phyloP scores from a whole-genome alignment of 108 stramenopile genomes.

The Discostella pseudostelligera region DNA sequence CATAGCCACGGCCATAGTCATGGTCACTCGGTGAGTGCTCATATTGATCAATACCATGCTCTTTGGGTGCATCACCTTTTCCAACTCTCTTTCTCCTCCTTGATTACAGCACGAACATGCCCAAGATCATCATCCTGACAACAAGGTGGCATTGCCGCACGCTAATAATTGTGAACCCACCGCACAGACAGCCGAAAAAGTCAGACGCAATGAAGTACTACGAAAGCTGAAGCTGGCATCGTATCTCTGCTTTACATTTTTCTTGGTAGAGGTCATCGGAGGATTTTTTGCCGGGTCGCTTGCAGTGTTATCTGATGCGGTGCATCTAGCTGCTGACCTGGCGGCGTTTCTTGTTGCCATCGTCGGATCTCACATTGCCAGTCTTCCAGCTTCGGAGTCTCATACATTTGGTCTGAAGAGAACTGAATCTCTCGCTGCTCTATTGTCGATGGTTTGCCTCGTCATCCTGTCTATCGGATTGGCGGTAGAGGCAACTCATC shows the following conservation, averaged over 20 bases:
- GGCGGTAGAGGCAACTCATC: slow-evolving; percentile 72
- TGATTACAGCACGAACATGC: slow-evolving; percentile 22
- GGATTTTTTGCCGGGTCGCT: slow-evolving; percentile 72
- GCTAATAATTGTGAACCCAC: neutral
- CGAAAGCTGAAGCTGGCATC: slow-evolving; percentile 65
- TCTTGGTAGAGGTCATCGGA: slow-evolving; percentile 79
- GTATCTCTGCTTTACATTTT: slow-evolving; percentile 58
- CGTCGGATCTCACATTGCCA: slow-evolving; percentile 75
- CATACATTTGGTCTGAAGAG: slow-evolving; percentile 90
- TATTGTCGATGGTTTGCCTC: slow-evolving; percentile 83
- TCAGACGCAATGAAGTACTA: slow-evolving; percentile 53
- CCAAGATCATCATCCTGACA: slow-evolving; percentile 15
- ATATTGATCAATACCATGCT: neutral
- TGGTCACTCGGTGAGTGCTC: slow-evolving; percentile 9
- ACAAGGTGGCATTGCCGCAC: slow-evolving; percentile 1
- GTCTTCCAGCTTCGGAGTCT: slow-evolving; percentile 69
- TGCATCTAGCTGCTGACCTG: slow-evolving; percentile 82
- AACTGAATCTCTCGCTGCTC: slow-evolving; percentile 90
- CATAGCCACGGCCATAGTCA: slow-evolving; percentile 6
- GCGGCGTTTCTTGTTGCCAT: slow-evolving; percentile 79
- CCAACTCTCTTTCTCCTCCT: neutral
- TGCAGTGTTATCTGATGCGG: slow-evolving; percentile 86
- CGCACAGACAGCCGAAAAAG: slow-evolving; percentile 16
- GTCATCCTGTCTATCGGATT: slow-evolving; percentile 73
- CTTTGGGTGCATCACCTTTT: neutral